Base-by-base conservation (phyloP, 805 yeast species). In the Ogataea zsoltii region DNA sequence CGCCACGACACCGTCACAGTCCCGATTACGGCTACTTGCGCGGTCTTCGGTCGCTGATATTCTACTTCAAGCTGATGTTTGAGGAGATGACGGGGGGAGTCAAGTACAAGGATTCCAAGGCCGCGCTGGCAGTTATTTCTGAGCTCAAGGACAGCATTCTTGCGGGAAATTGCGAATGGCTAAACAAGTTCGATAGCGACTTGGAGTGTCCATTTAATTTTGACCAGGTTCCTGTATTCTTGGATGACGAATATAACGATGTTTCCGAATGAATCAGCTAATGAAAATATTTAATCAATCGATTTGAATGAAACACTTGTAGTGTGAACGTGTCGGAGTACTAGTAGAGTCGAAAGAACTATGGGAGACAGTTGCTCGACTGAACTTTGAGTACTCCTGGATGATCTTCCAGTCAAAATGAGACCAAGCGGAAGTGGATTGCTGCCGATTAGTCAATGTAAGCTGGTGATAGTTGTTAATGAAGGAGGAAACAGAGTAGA, bases 21-120 rank as follows among this genome's bases (percentile, higher is more conserved):
- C 82, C 88, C 2, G 99, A 94, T 66, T 61, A 67, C 50, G 99
- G 99, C 1, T 94, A 89, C 62, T 66, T 90, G 33, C 75, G 92
- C 41, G 99, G 99, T 0, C 64, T 94, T 31, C 66, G 70, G 26
- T 80, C 94, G n/a, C 71, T 95, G 37, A 75, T 74, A n/a, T 74
- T 72, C 45, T 88, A 88, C 61, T 81, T 89, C 58, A 70, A 72
- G 54, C 53, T 69, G 18, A 79, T 89, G 52, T 88, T 85, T 69
- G 60, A 67, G 35, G 71, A 75, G 33, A 63, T 85, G 33, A 74
- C 86, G 0, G 79, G 76, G 7, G 63, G 63, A 14, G 44, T 47
- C 14, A 51, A 56, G 10, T 62, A 61, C 38, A 12, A 31, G 4
- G 46, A 38, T n/a, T 51, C 42, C 16, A 38, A 48, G n/a, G 48